Conservation (phyloP, 306 rosid genomes). For the Glycine latifolia region DNA sequence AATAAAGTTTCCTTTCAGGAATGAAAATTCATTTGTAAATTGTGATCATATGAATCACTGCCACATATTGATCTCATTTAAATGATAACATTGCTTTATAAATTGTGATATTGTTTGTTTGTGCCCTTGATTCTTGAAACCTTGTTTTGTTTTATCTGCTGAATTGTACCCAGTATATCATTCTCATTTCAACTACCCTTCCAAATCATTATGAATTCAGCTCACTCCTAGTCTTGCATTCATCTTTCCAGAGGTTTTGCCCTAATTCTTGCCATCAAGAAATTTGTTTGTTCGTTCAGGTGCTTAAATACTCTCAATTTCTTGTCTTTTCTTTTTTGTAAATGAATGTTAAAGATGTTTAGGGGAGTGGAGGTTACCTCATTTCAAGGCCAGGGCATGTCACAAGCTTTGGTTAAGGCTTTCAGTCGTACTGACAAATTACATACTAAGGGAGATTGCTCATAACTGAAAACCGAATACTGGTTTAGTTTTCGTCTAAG, state of each 20-base stretch:
- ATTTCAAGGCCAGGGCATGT: background rate
- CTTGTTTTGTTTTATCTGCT: background rate
- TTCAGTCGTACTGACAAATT: background rate
- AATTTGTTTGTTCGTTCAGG: too few species aligned
- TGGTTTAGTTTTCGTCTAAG: background rate
- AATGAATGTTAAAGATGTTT: background rate
- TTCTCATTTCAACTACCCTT: background rate
- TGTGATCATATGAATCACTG: too few species aligned
- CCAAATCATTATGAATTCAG: background rate
- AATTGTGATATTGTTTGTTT: background rate
- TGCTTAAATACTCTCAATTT: too few species aligned
- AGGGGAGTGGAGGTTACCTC: background rate
- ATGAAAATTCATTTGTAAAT: too few species aligned
- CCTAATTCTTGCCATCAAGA: background rate
- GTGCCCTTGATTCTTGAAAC: background rate
- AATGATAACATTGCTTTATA: background rate
- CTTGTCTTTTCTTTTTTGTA: too few species aligned
- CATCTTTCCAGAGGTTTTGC: constrained; percentile 2
- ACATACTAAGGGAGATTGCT: background rate
- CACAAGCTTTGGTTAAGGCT: background rate
- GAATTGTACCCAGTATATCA: background rate
- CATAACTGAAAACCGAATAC: background rate
- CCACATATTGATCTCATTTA: too few species aligned
- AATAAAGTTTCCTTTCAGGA: too few species aligned
- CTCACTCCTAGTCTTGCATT: background rate